These are phyloP conservation scores for Candida michaelii DNA, from an alignment of 805 yeast species.

Conservation along the genomic window DNA sequence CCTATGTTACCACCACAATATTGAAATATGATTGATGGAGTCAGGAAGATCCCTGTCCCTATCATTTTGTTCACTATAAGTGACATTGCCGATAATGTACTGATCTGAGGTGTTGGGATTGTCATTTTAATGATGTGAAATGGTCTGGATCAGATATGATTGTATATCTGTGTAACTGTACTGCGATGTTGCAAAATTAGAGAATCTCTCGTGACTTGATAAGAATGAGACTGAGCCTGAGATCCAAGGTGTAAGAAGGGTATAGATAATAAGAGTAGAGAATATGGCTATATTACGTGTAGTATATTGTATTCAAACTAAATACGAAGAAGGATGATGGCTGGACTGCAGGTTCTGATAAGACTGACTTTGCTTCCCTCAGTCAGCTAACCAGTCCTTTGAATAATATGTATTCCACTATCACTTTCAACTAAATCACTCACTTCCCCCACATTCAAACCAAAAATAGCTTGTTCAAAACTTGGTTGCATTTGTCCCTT, in stretches of 20 bases:
- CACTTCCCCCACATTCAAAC: slow-evolving; percentile 75
- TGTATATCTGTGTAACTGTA: not conserved
- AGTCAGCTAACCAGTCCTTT: slow-evolving; percentile 78
- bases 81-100: slow-evolving; percentile 32
- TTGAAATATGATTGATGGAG: slow-evolving; percentile 40
- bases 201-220: slow-evolving; percentile 3
- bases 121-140: too few species aligned
- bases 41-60: slow-evolving; percentile 44
- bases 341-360: too few species aligned
- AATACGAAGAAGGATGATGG: too few species aligned
- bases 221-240: not conserved
- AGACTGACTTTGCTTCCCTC: too few species aligned
- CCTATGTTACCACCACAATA: slow-evolving; percentile 40
- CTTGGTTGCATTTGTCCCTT: slow-evolving; percentile 94
- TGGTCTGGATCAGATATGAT: too few species aligned
- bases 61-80: slow-evolving; percentile 44
- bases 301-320: too few species aligned
- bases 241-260: too few species aligned
- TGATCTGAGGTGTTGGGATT: slow-evolving; percentile 13
- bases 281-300: too few species aligned
- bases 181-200: slow-evolving; percentile 6
- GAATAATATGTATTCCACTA: slow-evolving; percentile 87
- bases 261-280: too few species aligned
- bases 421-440: slow-evolving; percentile 84
- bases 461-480: slow-evolving; percentile 87